These are phyloP conservation scores for Cetraspora pellucida DNA, from an alignment of 192 early-diverging fungal genomes.

Conservation along the genomic window DNA sequence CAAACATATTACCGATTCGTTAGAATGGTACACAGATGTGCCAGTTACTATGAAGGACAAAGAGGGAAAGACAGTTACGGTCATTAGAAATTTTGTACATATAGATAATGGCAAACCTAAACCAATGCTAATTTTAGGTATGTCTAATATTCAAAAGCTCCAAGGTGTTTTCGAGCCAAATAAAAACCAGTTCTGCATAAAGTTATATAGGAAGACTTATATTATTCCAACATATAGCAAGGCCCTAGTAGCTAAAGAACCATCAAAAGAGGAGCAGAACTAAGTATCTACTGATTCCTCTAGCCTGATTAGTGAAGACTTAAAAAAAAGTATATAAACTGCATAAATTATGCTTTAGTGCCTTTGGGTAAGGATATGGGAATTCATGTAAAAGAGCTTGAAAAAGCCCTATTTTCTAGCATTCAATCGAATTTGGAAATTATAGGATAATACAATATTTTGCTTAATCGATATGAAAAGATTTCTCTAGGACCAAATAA, in stretches of 20 bases:
- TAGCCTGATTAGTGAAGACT: not conserved
- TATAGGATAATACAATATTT: not conserved
- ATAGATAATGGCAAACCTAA: not conserved
- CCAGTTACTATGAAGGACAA: not conserved
- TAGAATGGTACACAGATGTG: not conserved
- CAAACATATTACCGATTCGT: not conserved
- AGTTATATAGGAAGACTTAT: not conserved
- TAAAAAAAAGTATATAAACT: not conserved
- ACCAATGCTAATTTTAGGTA: not conserved
- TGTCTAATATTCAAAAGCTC: not conserved
- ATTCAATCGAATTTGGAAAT: not conserved
- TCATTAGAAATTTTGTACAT: not conserved
- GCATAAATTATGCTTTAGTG: no score
- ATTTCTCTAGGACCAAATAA: no score
- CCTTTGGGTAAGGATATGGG: not conserved
- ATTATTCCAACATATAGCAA: conserved; percentile 23
- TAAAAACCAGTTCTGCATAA: conserved; percentile 3
- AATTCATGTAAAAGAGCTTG: not conserved
- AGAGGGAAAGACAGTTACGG: not conserved
- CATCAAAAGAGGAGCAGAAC: not conserved
- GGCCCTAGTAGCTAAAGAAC: not conserved
- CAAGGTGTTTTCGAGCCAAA: not conserved
- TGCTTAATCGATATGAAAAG: not conserved
- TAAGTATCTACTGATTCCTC: not conserved
- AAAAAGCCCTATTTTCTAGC: conserved; percentile 1